Percentiles rank a stretch among this genome's conserved stretches.
Evolutionary conservation across 1,284 basidiomycete species (phyloP).

Genomic region (Ustilago nuda): DNA sequence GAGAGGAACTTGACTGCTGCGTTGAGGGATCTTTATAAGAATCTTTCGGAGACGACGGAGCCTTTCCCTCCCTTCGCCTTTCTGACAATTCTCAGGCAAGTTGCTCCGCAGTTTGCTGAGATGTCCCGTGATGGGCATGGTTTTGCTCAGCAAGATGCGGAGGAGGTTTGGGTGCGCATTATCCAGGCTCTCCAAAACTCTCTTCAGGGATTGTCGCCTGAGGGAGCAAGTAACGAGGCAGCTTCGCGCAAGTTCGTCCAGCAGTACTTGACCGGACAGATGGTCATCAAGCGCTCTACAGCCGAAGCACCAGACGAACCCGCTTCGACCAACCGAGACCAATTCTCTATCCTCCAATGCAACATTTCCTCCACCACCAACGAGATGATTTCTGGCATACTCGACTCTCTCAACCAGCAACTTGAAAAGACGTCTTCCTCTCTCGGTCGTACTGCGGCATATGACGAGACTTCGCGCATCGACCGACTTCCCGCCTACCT

Average conservation of each 20-base stretch:
- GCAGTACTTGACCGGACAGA: conserved; percentile 83
- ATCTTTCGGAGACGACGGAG: conserved; percentile 82
- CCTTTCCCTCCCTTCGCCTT: conserved; percentile 82
- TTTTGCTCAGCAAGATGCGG: conserved; percentile 95
- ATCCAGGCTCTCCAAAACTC: conserved; percentile 80
- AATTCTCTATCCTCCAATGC: conserved; percentile 88
- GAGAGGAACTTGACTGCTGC: conserved; percentile 72
- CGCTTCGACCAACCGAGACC: conserved; percentile 77
- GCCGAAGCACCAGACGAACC: conserved; percentile 83
- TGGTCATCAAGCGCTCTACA: conserved; percentile 76
- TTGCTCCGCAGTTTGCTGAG: conserved; percentile 93
- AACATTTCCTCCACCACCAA: conserved; percentile 89
- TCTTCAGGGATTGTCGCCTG: conserved; percentile 68
- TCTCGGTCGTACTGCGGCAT: conserved; percentile 83
- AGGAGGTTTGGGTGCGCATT: conserved; percentile 91
- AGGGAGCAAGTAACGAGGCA: conserved; percentile 9
- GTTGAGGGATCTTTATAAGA: conserved; percentile 79
- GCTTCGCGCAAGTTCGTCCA: conserved; percentile 76
- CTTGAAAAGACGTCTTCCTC: conserved; percentile 86
- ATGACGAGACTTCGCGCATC: conserved; percentile 84
- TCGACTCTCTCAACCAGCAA: conserved; percentile 83
- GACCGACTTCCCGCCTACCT: conserved; percentile 84
- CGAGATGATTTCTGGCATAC: conserved; percentile 87
- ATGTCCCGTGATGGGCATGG: conserved; percentile 70
- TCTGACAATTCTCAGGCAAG: conserved; percentile 77